Base-by-base conservation (phyloP, 306 rosid genomes). In the Quercus dentata region DNA sequence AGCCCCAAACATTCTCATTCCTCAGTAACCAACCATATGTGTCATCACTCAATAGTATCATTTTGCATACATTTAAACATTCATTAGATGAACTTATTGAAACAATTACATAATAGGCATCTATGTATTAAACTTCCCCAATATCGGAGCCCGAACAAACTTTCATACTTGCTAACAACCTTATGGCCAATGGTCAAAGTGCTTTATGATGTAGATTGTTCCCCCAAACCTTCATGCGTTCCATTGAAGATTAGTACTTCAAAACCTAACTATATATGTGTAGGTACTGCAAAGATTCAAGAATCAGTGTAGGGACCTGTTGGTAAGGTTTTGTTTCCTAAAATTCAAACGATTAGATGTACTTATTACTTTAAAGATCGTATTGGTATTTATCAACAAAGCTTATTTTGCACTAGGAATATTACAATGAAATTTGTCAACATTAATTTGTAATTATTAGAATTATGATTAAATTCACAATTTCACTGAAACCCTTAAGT, bases 11-110 rank as follows among this genome's bases (percentile, higher is more conserved):
- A n/a, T 19, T 35, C 10, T 30, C 52, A 35, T 77, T 67, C 56
- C 51, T 77, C 71, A 69, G 33, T 75, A 67, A 63, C 58, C 58
- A 52, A 63, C 54, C 58, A 41, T n/a, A 35, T 41, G 69, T 17
- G 57, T 55, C 38, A 17, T 61, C 75, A 74, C 57, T 35, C 38
- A 58, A 49, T 63, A 62, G 62, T 56, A 74, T 46, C 78, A 56
- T 79, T 76, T 54, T n/a, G 70, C 77, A 79, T 56, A 9, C 27
- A 33, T 67, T 65, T 65, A 14, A 19, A 33, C 49, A 65, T 30
- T 18, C 52, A 30, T 17, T 30, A 17, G 18, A 35, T 65, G n/a
- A 67, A 67, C 12, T 67, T 8, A 21, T 33, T 4, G 25, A 67
- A 33, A 68, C 28, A 49, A 68, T n/a, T n/a, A 35, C 20, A 68